Evolutionary conservation across 2,329 filamentous ascomycete species (phyloP), one percentile per base, ranked within the genome.

Genomic region (Blumeria hordei): DNA sequence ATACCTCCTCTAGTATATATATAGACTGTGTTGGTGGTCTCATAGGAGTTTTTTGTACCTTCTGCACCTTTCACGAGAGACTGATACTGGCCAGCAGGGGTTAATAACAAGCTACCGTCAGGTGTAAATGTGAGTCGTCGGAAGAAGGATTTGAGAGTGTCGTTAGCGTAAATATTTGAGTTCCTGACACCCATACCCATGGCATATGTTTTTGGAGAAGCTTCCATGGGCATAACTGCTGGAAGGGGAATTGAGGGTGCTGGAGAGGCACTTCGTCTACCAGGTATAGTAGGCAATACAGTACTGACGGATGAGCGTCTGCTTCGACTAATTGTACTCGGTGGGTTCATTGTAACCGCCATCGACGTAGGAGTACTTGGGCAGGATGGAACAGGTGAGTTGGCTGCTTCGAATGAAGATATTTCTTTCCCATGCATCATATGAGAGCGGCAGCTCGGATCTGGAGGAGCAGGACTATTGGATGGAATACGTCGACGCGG

Each of bases 141-240:
- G 70, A 98, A 98, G 70, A 98, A 98, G 0, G 92, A 96, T 0
- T 90, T 95, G 57, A 96, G 77, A 0, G 90, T 95, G 69, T 98
- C 92, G 63, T 95, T 96, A 49, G 88, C 88, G 66, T 98, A 98
- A 49, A 98, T 81, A 61, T 81, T 88, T 44, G 88, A 81, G 62
- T 94, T 95, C 65, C 82, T 86, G 54, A 86, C 76, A 9, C 82
- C 82, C 14, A 82, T 62, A 34, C 76, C 73, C 59, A 60, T 55
- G 9, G 67, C 67, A 37, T 77, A 75, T 16, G 80, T 69, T 62
- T 85, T 88, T 0, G 92, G 93, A 0, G 88, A 94, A 8, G 87
- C 77, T 62, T 90, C 90, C 67, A 92, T 82, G 0, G 90, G 86
- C 80, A 95, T 94, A 33, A 98, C 90, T 1, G 92, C 92, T 3